Percentiles rank a stretch among this genome's conserved stretches.
phyloP scores from a whole-genome alignment of 2,329 filamentous ascomycete species.

The Lecanicillium sp. region DNA sequence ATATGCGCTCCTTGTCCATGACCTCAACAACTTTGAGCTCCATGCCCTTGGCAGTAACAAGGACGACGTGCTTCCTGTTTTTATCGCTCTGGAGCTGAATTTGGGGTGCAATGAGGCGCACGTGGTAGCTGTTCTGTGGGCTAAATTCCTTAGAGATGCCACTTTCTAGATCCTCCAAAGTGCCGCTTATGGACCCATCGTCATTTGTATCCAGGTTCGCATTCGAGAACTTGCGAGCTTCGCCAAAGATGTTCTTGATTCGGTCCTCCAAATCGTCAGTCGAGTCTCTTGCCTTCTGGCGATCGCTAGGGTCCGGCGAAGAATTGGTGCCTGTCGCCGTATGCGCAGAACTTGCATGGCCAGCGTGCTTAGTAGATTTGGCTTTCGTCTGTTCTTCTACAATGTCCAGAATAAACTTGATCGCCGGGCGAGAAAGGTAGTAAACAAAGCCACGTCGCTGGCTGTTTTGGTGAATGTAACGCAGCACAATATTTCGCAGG shows the following conservation, averaged over 20 bases:
- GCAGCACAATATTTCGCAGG: slow-evolving; percentile 87
- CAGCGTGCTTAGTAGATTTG: slow-evolving; percentile 33
- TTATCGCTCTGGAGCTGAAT: slow-evolving; percentile 98
- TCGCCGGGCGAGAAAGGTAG: slow-evolving; percentile 88
- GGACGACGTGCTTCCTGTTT: slow-evolving; percentile 90
- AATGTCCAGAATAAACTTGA: slow-evolving; percentile 97
- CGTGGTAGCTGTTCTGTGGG: slow-evolving; percentile 87
- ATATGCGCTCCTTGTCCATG: slow-evolving; percentile 91
- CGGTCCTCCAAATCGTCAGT: slow-evolving; percentile 68
- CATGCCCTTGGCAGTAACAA: slow-evolving; percentile 97
- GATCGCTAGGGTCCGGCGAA: slow-evolving; percentile 29
- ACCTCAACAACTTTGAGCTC: slow-evolving; percentile 95
- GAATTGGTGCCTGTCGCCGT: slow-evolving; percentile 20
- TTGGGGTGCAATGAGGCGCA: slow-evolving; percentile 91
- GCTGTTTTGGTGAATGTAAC: slow-evolving; percentile 95
- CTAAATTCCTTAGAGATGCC: slow-evolving; percentile 84
- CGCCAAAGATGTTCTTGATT: slow-evolving; percentile 76
- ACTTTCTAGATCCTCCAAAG: slow-evolving; percentile 57
- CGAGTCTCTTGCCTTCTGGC: slow-evolving; percentile 41
- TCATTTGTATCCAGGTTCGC: slow-evolving; percentile 23
- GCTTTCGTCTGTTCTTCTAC: slow-evolving; percentile 86
- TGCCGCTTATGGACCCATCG: slow-evolving; percentile 25
- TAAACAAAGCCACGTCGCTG: slow-evolving; percentile 95
- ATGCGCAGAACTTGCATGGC: slow-evolving; percentile 20
- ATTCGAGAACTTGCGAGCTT: slow-evolving; percentile 71